These are phyloP conservation scores for Diaporthe citri DNA, from an alignment of 2,329 filamentous ascomycete genomes.

Conservation along the genomic window DNA sequence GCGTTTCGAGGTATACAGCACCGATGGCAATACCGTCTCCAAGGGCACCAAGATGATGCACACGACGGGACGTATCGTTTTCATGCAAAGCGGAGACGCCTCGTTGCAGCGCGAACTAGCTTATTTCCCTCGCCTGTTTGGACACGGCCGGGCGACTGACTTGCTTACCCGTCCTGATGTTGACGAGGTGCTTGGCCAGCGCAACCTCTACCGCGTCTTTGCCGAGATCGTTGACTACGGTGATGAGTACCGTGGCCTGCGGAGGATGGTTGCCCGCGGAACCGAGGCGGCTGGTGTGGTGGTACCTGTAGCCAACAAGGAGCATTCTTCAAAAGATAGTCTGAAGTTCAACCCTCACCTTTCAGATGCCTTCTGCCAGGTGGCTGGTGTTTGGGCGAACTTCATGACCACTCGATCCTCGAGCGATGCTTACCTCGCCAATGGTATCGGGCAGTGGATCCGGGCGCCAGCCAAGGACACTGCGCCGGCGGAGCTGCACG, in stretches of 20 bases:
- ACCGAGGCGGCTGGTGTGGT: slow-evolving; percentile 49
- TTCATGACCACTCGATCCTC: slow-evolving; percentile 47
- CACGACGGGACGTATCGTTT: slow-evolving; percentile 40
- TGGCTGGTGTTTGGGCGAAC: slow-evolving; percentile 54
- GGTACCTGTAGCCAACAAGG: slow-evolving; percentile 34
- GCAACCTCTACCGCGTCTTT: slow-evolving; percentile 55
- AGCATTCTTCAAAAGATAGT: slow-evolving; percentile 35
- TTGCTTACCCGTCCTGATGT: slow-evolving; percentile 37
- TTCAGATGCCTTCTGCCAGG: slow-evolving; percentile 52
- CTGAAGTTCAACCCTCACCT: slow-evolving; percentile 46
- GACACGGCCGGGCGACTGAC: slow-evolving; percentile 39
- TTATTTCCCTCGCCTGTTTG: slow-evolving; percentile 41
- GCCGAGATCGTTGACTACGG: slow-evolving; percentile 51
- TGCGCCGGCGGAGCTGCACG: background rate
- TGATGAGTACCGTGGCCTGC: slow-evolving; percentile 49
- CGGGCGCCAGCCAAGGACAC: slow-evolving; percentile 44
- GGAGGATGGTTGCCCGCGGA: slow-evolving; percentile 46
- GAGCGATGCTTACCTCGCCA: slow-evolving; percentile 51
- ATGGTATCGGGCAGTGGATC: slow-evolving; percentile 49
- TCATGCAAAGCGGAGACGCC: slow-evolving; percentile 37
- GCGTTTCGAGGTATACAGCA: slow-evolving; percentile 21
- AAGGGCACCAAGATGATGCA: slow-evolving; percentile 31
- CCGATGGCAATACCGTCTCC: background rate
- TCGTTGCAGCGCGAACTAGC: slow-evolving; percentile 39
- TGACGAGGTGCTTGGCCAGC: slow-evolving; percentile 51